Evolutionary conservation across 2,329 filamentous ascomycete species (phyloP).

Genomic region (Xylaria sp.): DNA sequence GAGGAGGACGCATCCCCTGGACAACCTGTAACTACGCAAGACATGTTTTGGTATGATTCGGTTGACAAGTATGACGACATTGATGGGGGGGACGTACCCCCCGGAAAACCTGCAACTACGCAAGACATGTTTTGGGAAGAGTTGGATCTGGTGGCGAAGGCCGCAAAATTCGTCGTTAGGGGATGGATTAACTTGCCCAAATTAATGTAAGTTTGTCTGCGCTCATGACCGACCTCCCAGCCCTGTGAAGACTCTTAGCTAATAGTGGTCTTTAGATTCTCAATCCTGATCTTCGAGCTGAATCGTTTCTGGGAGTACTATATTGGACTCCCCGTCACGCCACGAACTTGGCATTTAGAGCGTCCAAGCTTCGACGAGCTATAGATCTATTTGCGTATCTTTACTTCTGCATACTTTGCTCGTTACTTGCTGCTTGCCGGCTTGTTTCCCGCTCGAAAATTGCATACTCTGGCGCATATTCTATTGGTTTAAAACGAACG

Average conservation of each 20-base stretch:
- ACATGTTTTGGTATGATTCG: too few relatives aligned
- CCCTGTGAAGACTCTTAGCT: background rate
- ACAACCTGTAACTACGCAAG: too few relatives aligned
- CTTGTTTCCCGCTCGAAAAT: background rate
- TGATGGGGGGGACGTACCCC: conserved; percentile 46
- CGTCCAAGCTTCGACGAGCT: conserved; percentile 56
- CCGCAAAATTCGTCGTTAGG: conserved; percentile 68
- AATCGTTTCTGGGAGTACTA: conserved; percentile 56
- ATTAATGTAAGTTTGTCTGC: conserved; percentile 65
- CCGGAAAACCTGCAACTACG: conserved; percentile 48
- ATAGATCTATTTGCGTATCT: conserved; percentile 35
- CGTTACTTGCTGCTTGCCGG: background rate
- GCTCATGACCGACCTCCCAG: background rate
- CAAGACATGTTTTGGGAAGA: conserved; percentile 69
- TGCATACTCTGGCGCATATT: conserved; percentile 12
- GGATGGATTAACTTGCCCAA: conserved; percentile 74
- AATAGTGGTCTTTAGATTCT: conserved; percentile 42
- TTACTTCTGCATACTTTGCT: background rate
- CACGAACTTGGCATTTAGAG: conserved; percentile 54
- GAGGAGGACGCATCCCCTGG: conserved; percentile 46
- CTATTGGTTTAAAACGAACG: conserved; percentile 3
- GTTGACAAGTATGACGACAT: conserved; percentile 51
- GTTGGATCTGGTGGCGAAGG: conserved; percentile 64
- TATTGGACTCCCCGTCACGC: conserved; percentile 57
- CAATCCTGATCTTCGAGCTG: conserved; percentile 52